A percentile compares a stretch with the other conserved stretches of the same genome.
Evolutionary conservation across 129 eudicot genomes (phyloP).

Genomic region (Lonicera japonica): DNA sequence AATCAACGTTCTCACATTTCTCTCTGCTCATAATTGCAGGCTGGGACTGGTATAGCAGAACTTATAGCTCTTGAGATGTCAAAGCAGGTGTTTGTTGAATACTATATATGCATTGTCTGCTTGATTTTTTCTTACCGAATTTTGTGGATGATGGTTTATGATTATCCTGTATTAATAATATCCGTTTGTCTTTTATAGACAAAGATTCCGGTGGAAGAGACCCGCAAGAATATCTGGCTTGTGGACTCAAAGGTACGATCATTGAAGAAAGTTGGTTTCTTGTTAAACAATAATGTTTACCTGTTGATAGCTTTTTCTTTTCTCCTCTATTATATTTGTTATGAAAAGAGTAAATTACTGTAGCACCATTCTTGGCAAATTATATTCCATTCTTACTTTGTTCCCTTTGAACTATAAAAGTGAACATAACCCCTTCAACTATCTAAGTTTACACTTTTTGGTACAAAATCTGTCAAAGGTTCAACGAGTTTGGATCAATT

Average conservation of each 20-base stretch:
- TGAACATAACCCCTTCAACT: too few relatives aligned
- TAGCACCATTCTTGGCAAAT: too few relatives aligned
- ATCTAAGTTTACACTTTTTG: too few relatives aligned
- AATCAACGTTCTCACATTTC: not conserved
- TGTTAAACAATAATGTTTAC: not conserved
- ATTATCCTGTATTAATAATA: slow-evolving; percentile 10
- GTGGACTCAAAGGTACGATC: slow-evolving; percentile 80
- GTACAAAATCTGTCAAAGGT: too few relatives aligned
- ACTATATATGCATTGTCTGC: not conserved
- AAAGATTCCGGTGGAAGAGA: slow-evolving; percentile 58
- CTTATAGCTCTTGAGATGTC: slow-evolving; percentile 96
- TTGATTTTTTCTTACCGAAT: slow-evolving; percentile 3
- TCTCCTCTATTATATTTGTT: not conserved
- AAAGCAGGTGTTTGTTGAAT: slow-evolving; percentile 47
- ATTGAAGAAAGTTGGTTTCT: not conserved
- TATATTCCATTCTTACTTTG: too few relatives aligned
- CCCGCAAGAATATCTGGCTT: slow-evolving; percentile 90
- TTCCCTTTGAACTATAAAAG: too few relatives aligned
- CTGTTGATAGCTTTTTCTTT: not conserved
- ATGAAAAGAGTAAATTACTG: too few relatives aligned
- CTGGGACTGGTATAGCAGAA: slow-evolving; percentile 92
- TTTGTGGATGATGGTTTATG: not conserved
- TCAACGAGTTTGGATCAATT: slow-evolving; percentile 4
- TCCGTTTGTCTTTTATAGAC: slow-evolving; percentile 29
- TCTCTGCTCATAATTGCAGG: slow-evolving; percentile 40